Base-by-base conservation (phyloP, 352 stramenopile genomes). In the Pythium brassicae region DNA sequence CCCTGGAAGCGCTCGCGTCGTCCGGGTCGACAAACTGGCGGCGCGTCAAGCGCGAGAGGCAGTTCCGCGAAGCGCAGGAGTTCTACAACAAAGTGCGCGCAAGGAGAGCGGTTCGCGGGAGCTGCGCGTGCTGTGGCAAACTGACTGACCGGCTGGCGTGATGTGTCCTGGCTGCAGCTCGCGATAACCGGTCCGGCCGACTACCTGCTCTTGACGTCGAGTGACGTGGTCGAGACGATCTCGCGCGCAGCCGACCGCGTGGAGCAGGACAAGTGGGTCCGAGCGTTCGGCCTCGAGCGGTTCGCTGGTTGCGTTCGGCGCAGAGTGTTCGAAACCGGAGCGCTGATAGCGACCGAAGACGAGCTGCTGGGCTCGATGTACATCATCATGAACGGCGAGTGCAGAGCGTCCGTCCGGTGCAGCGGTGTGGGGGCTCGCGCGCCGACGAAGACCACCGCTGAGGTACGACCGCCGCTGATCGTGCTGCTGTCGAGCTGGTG, bases 371-470 rank as follows among this genome's bases (percentile, higher is more conserved):
- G 40, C 7, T 35, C 52, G 19, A 39, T 79, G n/a, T 72, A 69
- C 42, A 56, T 79, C 25, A 58, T 79, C 23, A 56, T 76, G 29
- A 57, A 76, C 59, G 71, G 71, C 19, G 68, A 79, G 22, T 79
- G 71, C 39, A 59, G 66, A 23, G 71, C 71, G 8, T 79, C 61
- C 9, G 63, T 76, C 27, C 56, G 43, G 6, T 53, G 61, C 23
- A 52, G 53, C 1, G 44, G 23, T 12, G 59, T 11, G 12, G 17
- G 29, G 15, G 27, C 23, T 17, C 15, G 27, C 9, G 15, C 12
- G n/a, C 32, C 53, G 12, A 55, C 26, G 40, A 56, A 35, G 58
- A 58, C 48, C 19, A 57, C 43, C 0, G 49, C 51, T 43, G 40
- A 44, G 50, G 43, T 55, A 23, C 19, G n/a, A n/a, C n/a, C n/a